These are phyloP conservation scores for Pseudogymnoascus sp. DNA, from an alignment of 2,329 filamentous ascomycete species.

Conservation along the genomic window DNA sequence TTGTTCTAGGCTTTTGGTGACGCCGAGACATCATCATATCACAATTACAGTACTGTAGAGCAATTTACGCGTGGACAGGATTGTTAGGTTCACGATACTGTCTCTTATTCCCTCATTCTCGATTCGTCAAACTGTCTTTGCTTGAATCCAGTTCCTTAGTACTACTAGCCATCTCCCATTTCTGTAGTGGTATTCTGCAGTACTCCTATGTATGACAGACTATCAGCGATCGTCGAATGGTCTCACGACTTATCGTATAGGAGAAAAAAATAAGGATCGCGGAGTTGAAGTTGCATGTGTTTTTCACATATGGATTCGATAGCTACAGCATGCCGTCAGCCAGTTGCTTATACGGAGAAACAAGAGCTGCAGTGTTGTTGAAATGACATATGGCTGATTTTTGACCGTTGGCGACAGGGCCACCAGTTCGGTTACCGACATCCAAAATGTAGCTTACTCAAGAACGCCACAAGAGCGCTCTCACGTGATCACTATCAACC, in stretches of 20 bases:
- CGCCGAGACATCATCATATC: not conserved
- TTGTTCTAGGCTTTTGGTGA: not conserved
- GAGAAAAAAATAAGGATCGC: not conserved
- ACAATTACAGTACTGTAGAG: not conserved
- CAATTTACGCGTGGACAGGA: not conserved
- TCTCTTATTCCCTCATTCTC: not conserved
- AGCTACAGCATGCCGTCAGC: not conserved
- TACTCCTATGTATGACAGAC: not conserved
- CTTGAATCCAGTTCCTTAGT: not conserved
- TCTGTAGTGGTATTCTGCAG: not conserved
- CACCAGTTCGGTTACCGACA: not conserved
- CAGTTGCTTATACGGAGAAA: not conserved
- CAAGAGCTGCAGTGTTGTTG: not conserved
- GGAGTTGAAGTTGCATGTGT: not conserved
- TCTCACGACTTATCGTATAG: not conserved
- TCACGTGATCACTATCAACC: slow-evolving; percentile 1
- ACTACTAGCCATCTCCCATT: not conserved
- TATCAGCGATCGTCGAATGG: not conserved
- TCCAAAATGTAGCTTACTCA: not conserved
- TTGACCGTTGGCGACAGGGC: not conserved
- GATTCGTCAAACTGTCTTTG: not conserved
- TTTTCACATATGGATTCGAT: not conserved
- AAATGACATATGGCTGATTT: not conserved
- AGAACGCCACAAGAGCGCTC: not conserved
- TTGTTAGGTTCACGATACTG: not conserved